Base-by-base conservation (phyloP, 805 yeast genomes). In the Isabelozyma pseudorhagii region DNA sequence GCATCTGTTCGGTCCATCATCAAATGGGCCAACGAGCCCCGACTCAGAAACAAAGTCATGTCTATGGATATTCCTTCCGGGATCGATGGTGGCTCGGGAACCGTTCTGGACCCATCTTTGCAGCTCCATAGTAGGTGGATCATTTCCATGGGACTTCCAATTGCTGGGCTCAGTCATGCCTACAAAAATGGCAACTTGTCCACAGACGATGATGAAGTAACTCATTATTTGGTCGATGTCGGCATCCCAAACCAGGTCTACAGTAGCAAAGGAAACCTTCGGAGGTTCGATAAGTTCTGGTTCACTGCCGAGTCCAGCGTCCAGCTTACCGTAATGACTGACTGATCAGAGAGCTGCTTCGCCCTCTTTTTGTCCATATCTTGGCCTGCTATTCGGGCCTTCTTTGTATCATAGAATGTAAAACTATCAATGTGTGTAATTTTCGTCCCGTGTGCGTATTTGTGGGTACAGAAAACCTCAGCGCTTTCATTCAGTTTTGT, bases 11-110 rank as follows among this genome's bases (percentile, higher is more conserved):
- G 63, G 28, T 67, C 72, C 34, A 64, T 89, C 15, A 79, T 89
- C 25, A 64, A 68, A 4, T 91, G 97, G 96, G 79, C 85, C 50
- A 87, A 88, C 56, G 64, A 63, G 31, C 71, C 74, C 7, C 61
- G 63, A 11, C 72, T 68, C 46, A 62, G 61, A 46, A 66, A 77
- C 5, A 75, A 78, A 38, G 69, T 79, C 8, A 59, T 88, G 69
- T 87, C 96, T 0, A 62, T 91, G 27, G 96, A 90, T 60, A 79
- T 88, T 27, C 92, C 96, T 4, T 80, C 91, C 0, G 97, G 97
- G 4, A 71, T 86, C 40, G 96, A 89, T 60, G 85, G 91, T 7
- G 89, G 94, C 4, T 81, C 96, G 0, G 97, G 97, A 7, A 71
- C 68, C 25, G 61, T 62, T 8, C 62, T 56, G 55, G 70, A 62